Percentiles rank a stretch among this genome's conserved stretches.
phyloP scores from a whole-genome alignment of 805 yeast species.

The Hanseniaspora thailandica region DNA sequence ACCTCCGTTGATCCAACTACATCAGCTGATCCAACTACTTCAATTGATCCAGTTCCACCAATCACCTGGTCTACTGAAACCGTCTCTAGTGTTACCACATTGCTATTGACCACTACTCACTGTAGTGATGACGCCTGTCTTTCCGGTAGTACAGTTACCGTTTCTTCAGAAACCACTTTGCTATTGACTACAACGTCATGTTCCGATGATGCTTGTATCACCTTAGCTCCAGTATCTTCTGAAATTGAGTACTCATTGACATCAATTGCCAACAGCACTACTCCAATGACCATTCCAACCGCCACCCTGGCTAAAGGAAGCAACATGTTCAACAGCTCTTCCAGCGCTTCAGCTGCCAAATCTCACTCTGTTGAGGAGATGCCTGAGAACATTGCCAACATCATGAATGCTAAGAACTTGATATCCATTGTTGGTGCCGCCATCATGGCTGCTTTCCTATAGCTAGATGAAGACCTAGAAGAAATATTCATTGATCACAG shows the following conservation, averaged over 20 bases:
- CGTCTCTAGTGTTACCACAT: neutral
- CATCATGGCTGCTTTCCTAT: neutral
- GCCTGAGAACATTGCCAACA: neutral
- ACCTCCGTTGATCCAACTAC: neutral
- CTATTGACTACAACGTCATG: neutral
- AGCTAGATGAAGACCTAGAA: neutral
- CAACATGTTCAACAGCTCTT: neutral
- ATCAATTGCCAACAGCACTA: neutral
- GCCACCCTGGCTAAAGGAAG: neutral
- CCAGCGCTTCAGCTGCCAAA: neutral
- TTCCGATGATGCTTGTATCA: neutral
- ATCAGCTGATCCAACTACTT: neutral
- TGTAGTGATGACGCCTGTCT: neutral
- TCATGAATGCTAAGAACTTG: neutral
- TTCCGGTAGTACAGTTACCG: neutral
- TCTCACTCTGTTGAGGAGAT: neutral
- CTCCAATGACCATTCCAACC: neutral
- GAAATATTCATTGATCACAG: neutral
- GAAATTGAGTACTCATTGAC: slow-evolving; percentile 5
- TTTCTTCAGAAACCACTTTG: neutral
- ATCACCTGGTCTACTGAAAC: neutral
- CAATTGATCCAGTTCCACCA: neutral
- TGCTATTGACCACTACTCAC: neutral
- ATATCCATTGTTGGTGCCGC: neutral
- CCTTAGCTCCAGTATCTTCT: neutral